phyloP scores from a whole-genome alignment of 2,329 filamentous ascomycete species.

The Capronia coronata region DNA sequence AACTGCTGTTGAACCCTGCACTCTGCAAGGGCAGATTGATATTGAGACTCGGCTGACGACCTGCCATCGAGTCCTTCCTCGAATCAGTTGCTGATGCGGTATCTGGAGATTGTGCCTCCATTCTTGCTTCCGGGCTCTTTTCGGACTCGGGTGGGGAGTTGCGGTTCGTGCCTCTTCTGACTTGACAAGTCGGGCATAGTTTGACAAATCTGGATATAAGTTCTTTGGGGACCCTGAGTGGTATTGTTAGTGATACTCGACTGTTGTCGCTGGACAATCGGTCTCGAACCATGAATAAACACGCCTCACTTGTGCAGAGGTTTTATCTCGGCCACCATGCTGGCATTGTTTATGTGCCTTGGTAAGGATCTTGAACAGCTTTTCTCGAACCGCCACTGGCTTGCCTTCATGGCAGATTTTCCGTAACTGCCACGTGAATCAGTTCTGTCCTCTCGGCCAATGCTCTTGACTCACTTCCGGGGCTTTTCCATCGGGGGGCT shows the following conservation, averaged over 20 bases:
- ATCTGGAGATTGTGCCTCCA: constrained; percentile 13
- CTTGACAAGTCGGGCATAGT: constrained; percentile 46
- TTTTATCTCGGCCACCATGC: constrained; percentile 49
- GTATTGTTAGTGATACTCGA: constrained; percentile 4
- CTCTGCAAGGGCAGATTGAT: constrained; percentile 20
- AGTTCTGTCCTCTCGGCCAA: constrained; percentile 1
- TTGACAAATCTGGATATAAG: constrained; percentile 48
- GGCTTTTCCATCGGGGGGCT: constrained; percentile 35
- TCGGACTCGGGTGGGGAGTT: constrained; percentile 20
- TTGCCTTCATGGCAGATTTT: constrained; percentile 47
- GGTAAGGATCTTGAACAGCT: constrained; percentile 47
- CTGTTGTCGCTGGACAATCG: constrained; percentile 9
- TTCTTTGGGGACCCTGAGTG: constrained; percentile 45
- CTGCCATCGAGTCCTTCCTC: constrained; percentile 15
- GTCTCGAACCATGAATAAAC: constrained; percentile 45
- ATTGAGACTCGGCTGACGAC: neutral
- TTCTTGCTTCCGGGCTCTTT: constrained; percentile 15
- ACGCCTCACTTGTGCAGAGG: constrained; percentile 46
- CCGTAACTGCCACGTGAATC: constrained; percentile 30
- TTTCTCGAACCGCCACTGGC: constrained; percentile 48
- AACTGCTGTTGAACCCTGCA: constrained; percentile 21
- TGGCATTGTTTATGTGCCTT: constrained; percentile 46
- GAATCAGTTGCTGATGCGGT: constrained; percentile 1
- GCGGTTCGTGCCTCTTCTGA: constrained; percentile 37
- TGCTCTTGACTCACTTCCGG: constrained; percentile 33